These are phyloP conservation scores for Penicillium sp. DNA, from an alignment of 2,329 filamentous ascomycete species.

Conservation along the genomic window DNA sequence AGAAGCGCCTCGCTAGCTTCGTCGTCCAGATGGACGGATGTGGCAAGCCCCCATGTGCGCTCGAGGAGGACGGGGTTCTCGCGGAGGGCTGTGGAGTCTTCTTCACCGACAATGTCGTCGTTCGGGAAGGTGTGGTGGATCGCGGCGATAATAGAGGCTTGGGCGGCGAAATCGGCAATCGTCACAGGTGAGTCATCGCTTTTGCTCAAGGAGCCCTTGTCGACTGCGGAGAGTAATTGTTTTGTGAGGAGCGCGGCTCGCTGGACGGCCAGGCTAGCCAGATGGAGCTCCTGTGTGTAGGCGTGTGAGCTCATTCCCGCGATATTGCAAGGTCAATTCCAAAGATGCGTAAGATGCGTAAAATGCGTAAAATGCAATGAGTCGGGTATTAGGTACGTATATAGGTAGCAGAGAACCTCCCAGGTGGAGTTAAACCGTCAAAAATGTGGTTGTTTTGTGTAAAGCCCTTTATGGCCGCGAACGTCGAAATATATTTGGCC, in stretches of 20 bases:
- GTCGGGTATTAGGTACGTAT: not conserved
- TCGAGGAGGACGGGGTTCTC: slow-evolving; percentile 49
- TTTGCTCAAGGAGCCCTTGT: slow-evolving; percentile 56
- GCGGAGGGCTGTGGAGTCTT: slow-evolving; percentile 56
- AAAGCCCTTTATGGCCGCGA: not conserved
- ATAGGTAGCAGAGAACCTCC: not conserved
- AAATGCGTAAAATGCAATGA: not conserved
- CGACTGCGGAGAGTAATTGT: slow-evolving; percentile 49
- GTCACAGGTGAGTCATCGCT: slow-evolving; percentile 62
- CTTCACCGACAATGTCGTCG: slow-evolving; percentile 63
- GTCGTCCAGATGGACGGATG: slow-evolving; percentile 34
- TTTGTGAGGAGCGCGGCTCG: slow-evolving; percentile 61
- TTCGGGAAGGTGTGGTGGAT: slow-evolving; percentile 55
- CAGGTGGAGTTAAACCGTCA: not conserved
- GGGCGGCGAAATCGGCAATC: slow-evolving; percentile 63
- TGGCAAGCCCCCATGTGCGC: slow-evolving; percentile 59
- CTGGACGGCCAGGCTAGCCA: slow-evolving; percentile 51
- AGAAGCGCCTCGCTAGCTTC: slow-evolving; percentile 35
- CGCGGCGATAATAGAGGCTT: slow-evolving; percentile 61
- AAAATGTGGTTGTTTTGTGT: not conserved
- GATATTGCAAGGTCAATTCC: not conserved
- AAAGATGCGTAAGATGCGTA: not conserved
- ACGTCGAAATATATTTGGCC: not conserved
- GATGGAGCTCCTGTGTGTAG: slow-evolving; percentile 38
- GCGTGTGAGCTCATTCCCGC: slow-evolving; percentile 25